Base-by-base conservation (phyloP, 1,284 basidiomycete genomes). In the Wolfiporia cocos region DNA sequence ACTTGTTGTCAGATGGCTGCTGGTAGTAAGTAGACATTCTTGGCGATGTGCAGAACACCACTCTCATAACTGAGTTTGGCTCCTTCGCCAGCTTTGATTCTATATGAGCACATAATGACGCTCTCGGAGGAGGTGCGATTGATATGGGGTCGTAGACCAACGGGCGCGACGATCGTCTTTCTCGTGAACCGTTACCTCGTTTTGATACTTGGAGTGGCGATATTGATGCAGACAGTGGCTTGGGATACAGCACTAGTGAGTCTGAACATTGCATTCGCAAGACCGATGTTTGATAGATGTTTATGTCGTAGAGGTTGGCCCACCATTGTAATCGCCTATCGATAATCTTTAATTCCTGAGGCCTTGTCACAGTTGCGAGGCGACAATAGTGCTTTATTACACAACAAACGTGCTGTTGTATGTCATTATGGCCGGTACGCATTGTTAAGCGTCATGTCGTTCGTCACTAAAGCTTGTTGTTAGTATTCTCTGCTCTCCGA, bases 401-500 rank as follows among this genome's bases (percentile, higher is more conserved):
- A 39, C 49, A 15, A 35, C 49, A 5, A 20, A 34, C 10, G 43
- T 49, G 3, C 17, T 49, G 6, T 23, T 43, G 15, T 47, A 45
- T 37, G 12, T 41, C 15, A 37, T 46, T 1, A 43, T 43, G 36
- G 43, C 45, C n/a, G 17, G 46, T 31, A 17, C 3, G 4, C 6
- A 4, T 19, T 7, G 10, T 2, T 15, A 38, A 10, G 5, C 11
- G n/a, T n/a, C n/a, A n/a, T n/a, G n/a, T n/a, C 21, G 19, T 17
- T 14, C 15, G 17, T n/a, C 3, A 26, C 3, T 18, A 3, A 12
- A 20, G 3, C n/a, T 32, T 20, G 9, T 1, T n/a, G n/a, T n/a
- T n/a, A 51, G 50, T 39, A 15, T 51, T 51, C 42, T 43, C 50
- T 3, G 38, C 45, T 15, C 35, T 51, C 3, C 49, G 49, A 4